phyloP scores from a whole-genome alignment of 768 basidiomycete genomes.

The Pisolithus orientalis region DNA sequence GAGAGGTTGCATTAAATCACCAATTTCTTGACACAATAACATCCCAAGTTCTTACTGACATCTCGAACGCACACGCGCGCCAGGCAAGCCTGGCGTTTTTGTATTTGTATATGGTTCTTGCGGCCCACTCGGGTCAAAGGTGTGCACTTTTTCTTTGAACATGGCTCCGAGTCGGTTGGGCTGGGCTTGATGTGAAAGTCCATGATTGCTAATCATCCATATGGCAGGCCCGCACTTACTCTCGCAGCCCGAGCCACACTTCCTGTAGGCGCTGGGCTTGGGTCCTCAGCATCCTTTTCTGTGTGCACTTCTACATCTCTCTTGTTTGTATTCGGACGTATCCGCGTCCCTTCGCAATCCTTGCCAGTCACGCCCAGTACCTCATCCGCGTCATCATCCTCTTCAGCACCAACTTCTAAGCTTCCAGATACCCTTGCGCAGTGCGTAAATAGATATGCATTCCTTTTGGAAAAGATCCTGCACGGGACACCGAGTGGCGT shows the following conservation, averaged over 20 bases:
- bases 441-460: slow-evolving; percentile 88
- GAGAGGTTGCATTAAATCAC: slow-evolving; percentile 52
- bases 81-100: slow-evolving; percentile 71
- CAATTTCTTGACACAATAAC: slow-evolving; percentile 69
- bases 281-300: slow-evolving; percentile 95
- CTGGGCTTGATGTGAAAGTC: no score
- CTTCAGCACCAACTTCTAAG: slow-evolving; percentile 40
- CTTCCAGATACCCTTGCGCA: slow-evolving; percentile 62
- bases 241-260: slow-evolving; percentile 83
- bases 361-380: neutral
- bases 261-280: slow-evolving; percentile 92
- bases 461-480: slow-evolving; percentile 90
- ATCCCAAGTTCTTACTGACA: slow-evolving; percentile 28
- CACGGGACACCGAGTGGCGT: slow-evolving; percentile 98
- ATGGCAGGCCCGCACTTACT: slow-evolving; percentile 63
- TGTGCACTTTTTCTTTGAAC: slow-evolving; percentile 1
- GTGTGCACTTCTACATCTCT: slow-evolving; percentile 78
- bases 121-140: slow-evolving; percentile 17
- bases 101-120: slow-evolving; percentile 85
- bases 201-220: neutral
- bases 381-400: slow-evolving; percentile 1
- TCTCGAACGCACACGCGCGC: slow-evolving; percentile 31
- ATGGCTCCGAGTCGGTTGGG: slow-evolving; percentile 3
- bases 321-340: slow-evolving; percentile 67
- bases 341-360: slow-evolving; percentile 45